Evolutionary conservation across 768 basidiomycete species (phyloP).

Genomic region (Lepiota subincarnata): DNA sequence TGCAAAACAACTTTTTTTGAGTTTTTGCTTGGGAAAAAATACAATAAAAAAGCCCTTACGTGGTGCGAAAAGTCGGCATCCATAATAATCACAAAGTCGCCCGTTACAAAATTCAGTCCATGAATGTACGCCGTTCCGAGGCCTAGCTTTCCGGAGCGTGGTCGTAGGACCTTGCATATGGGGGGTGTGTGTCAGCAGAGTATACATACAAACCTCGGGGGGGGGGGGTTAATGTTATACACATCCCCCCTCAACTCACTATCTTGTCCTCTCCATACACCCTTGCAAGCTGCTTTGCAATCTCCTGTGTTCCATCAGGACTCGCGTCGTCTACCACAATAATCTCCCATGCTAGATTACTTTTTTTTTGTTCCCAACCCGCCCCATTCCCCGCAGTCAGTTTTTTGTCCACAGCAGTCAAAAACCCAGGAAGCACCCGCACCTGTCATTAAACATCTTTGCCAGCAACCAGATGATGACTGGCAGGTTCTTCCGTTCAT

Average conservation of each 20-base stretch:
- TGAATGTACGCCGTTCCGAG: conserved; percentile 93
- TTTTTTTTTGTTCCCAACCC: conserved; percentile 24
- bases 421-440: too few species aligned
- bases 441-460: conserved; percentile 75
- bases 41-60: conserved; percentile 41
- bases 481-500: conserved; percentile 89
- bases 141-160: conserved; percentile 87
- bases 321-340: conserved; percentile 91
- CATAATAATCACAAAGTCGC: conserved; percentile 96
- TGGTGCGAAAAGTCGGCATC: conserved; percentile 97
- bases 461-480: conserved; percentile 85
- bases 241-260: conserved; percentile 31
- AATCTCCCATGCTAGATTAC: conserved; percentile 79
- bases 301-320: conserved; percentile 89
- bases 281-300: conserved; percentile 72
- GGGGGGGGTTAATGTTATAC: too few species aligned
- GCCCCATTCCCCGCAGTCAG: conserved; percentile 12
- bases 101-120: conserved; percentile 83
- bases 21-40: too few species aligned
- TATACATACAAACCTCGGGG: too few species aligned
- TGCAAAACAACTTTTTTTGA: too few species aligned
- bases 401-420: too few species aligned
- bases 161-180: conserved; percentile 61
- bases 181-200: not conserved
- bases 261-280: conserved; percentile 85